These are phyloP conservation scores for Handroanthus guayacan DNA, from an alignment of 257 asterid species.

Conservation along the genomic window DNA sequence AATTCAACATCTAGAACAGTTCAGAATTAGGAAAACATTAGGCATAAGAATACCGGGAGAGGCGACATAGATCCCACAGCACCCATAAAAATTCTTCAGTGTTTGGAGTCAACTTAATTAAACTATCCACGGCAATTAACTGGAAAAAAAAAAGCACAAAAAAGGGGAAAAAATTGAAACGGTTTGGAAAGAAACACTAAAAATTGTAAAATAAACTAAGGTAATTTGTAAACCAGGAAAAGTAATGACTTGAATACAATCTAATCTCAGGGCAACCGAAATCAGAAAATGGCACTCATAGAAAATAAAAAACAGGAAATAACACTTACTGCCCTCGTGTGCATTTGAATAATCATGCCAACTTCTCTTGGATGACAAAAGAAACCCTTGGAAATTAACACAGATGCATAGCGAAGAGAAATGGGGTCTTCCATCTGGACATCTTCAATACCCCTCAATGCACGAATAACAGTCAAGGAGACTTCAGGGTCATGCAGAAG, in stretches of 20 bases:
- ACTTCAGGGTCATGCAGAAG: slow-evolving; percentile 84
- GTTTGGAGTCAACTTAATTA: slow-evolving; percentile 68
- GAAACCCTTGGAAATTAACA: slow-evolving; percentile 77
- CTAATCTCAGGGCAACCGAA: slow-evolving; percentile 14
- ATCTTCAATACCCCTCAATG: slow-evolving; percentile 71
- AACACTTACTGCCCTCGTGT: slow-evolving; percentile 78
- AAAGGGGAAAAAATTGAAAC: slow-evolving; percentile 30
- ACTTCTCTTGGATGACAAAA: slow-evolving; percentile 71
- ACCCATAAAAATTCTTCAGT: slow-evolving; percentile 94
- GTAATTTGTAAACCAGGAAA: neutral
- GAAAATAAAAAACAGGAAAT: slow-evolving; percentile 17
- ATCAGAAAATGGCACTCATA: slow-evolving; percentile 30
- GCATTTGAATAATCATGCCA: slow-evolving; percentile 80
- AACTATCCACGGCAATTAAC: slow-evolving; percentile 78
- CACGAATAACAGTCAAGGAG: slow-evolving; percentile 64
- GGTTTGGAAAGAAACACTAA: slow-evolving; percentile 19
- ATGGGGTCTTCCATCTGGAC: slow-evolving; percentile 62
- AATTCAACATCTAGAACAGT: neutral
- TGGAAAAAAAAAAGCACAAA: slow-evolving; percentile 42
- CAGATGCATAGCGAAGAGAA: slow-evolving; percentile 84
- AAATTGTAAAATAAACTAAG: neutral
- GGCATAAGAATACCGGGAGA: slow-evolving; percentile 69
- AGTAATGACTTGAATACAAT: neutral
- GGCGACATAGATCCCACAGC: slow-evolving; percentile 94
- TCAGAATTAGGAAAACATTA: slow-evolving; percentile 27